Base-by-base conservation (phyloP, 768 basidiomycete species). In the Mycena galopus region DNA sequence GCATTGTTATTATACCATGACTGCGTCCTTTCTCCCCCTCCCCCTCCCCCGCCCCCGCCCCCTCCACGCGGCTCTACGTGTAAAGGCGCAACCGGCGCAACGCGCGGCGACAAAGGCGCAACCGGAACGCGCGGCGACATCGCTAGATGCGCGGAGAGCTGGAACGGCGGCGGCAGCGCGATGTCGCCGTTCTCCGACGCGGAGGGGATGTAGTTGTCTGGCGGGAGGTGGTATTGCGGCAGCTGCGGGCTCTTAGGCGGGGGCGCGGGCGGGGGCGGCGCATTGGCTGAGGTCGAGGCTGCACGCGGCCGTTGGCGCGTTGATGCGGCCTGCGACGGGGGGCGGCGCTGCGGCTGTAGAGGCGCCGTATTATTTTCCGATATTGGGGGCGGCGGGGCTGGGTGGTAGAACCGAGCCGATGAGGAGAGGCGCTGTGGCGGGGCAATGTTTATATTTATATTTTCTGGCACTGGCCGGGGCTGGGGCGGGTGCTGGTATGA, bases 201-300 rank as follows among this genome's bases (percentile, higher is more conserved):
- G 1, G 69, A 70, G 9, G 76, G 76, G 47, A 77, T 77, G 39
- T 73, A 77, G 51, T 77, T 77, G 59, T 75, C 74, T 12, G 76
- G 76, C 35, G 65, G 62, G 25, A 55, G 62, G 23, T 62, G 67
- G 59, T 66, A 47, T 6, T 57, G 51, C 30, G 75, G 35, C 53
- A 56, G 73, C 57, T 53, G 19, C 37, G 47, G 47, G 21, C 60
- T 68, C 39, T 16, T 57, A 12, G 29, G 51, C 9, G 63, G 21
- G 21, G 42, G 44, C n/a, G 55, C 57, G 19, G 25, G 56, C 30
- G 21, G 56, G 50, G 50, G 16, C 42, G 42, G 44, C 53, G 21
- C 30, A 23, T 27, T 57, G 56, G 32, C 12, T 3, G 56, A 39
- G 67, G 61, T 47, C 30, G n/a, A n/a, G n/a, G n/a, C n/a, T n/a